A percentile compares a stretch with the other conserved stretches of the same genome.
Conservation (phyloP, 2,329 filamentous ascomycete species). For the Epichloe sp. region DNA sequence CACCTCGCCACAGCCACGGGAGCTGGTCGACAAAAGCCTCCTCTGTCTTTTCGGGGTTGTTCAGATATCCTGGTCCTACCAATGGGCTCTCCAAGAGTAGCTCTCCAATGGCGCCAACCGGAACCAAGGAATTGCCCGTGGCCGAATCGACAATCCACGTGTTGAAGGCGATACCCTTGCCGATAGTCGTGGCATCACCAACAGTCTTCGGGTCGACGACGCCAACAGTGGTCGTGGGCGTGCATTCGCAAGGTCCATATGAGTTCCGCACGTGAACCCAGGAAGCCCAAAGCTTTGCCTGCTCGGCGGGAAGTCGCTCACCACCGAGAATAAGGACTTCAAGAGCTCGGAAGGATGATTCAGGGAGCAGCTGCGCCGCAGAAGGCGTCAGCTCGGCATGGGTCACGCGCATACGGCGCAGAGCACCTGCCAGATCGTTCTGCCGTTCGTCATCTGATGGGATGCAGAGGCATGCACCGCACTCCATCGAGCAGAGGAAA, state of each 20-base stretch:
- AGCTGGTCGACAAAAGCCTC: slow-evolving; percentile 18
- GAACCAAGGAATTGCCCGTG: slow-evolving; percentile 10
- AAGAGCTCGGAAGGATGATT: not conserved
- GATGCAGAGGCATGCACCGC: slow-evolving; percentile 7
- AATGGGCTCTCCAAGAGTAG: slow-evolving; percentile 28
- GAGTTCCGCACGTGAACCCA: not conserved
- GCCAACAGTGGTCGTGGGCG: not conserved
- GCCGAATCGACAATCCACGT: slow-evolving; percentile 1
- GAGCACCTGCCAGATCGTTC: slow-evolving; percentile 30
- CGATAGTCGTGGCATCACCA: not conserved
- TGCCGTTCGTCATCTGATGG: slow-evolving; percentile 26
- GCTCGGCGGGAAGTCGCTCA: not conserved
- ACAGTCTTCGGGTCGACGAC: not conserved
- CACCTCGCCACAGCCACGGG: not conserved
- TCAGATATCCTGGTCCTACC: slow-evolving; percentile 35
- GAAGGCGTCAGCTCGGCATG: slow-evolving; percentile 31
- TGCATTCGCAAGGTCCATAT: slow-evolving; percentile 4
- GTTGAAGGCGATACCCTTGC: not conserved
- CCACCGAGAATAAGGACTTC: not conserved
- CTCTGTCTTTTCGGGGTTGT: slow-evolving; percentile 31
- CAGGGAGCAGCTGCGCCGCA: not conserved
- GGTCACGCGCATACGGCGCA: slow-evolving; percentile 26
- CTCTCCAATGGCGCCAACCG: slow-evolving; percentile 22
- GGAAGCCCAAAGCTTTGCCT: not conserved
- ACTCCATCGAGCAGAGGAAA: slow-evolving; percentile 3